phyloP scores from a whole-genome alignment of 352 stramenopile genomes.

The Phytopythium helicoides region DNA sequence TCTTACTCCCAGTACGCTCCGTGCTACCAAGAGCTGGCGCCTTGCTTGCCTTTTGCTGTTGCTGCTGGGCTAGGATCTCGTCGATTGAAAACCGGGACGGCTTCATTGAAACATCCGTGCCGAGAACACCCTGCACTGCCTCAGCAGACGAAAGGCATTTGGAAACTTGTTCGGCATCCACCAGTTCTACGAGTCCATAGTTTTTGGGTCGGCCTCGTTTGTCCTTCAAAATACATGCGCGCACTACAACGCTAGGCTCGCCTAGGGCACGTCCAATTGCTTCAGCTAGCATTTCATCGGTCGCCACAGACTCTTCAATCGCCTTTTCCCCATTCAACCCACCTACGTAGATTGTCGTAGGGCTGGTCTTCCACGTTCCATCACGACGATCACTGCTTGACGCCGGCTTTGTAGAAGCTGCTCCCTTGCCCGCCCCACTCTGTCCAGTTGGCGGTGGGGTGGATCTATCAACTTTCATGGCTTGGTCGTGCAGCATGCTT shows the following conservation, averaged over 20 bases:
- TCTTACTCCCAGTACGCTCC: background rate
- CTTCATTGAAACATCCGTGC: slow-evolving; percentile 52
- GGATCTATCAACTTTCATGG: slow-evolving; percentile 50
- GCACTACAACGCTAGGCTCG: slow-evolving; percentile 33
- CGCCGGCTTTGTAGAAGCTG: background rate
- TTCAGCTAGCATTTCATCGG: slow-evolving; percentile 26
- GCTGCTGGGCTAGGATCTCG: slow-evolving; percentile 56
- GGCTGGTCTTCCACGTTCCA: slow-evolving; percentile 43
- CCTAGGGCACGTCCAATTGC: slow-evolving; percentile 42
- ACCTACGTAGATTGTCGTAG: slow-evolving; percentile 59
- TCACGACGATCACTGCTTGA: slow-evolving; percentile 7
- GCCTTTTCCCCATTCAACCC: slow-evolving; percentile 22
- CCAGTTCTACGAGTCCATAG: slow-evolving; percentile 59
- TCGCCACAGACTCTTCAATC: slow-evolving; percentile 9
- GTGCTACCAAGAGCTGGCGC: slow-evolving; percentile 19
- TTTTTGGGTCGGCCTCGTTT: slow-evolving; percentile 62
- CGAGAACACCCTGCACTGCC: slow-evolving; percentile 34
- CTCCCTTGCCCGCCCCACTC: background rate
- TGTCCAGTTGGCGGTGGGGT: slow-evolving; percentile 29
- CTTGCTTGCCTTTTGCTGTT: slow-evolving; percentile 39
- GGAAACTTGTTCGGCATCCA: slow-evolving; percentile 21
- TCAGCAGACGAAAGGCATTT: slow-evolving; percentile 26
- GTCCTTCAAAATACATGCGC: slow-evolving; percentile 54
- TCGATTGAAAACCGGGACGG: slow-evolving; percentile 60
- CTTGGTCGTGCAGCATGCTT: slow-evolving; percentile 27